Conservation (phyloP, 192 early-diverging fungal species). For the Backusella psychrophila region DNA sequence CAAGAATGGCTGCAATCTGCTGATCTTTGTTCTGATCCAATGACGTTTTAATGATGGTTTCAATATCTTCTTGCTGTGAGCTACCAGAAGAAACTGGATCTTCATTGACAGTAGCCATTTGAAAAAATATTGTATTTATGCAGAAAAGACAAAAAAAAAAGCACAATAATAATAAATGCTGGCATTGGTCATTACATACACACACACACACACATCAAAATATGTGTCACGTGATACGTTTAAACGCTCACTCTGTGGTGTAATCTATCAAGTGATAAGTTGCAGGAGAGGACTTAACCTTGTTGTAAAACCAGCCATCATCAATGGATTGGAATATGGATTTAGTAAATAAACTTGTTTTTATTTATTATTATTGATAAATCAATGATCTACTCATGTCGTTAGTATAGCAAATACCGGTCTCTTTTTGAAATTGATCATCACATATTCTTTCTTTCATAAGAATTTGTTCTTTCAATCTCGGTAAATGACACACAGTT, state of each 20-base stretch:
- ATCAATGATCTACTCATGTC: no score
- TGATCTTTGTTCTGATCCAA: conserved; percentile 32
- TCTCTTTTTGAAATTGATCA: not conserved
- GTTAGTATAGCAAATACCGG: not conserved
- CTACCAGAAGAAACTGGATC: not conserved
- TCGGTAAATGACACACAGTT: no score
- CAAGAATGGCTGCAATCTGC: conserved; percentile 36
- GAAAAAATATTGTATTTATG: not conserved
- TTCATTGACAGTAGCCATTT: not conserved
- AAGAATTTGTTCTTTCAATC: no score
- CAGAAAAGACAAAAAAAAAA: not conserved
- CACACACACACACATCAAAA: no score
- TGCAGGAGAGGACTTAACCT: not conserved
- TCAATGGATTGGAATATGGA: not conserved
- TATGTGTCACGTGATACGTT: not conserved
- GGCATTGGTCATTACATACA: not conserved
- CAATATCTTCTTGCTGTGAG: not conserved
- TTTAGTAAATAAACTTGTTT: no score
- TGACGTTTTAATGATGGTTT: conserved; percentile 8
- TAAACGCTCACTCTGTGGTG: not conserved
- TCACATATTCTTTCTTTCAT: no score
- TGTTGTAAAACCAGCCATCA: not conserved
- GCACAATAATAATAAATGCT: not conserved
- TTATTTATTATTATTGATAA: no score
- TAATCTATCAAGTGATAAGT: not conserved